A percentile compares a stretch with the other conserved stretches of the same genome.
phyloP scores from a whole-genome alignment of 495 filamentous ascomycete genomes.

The Echria macrotheca region DNA sequence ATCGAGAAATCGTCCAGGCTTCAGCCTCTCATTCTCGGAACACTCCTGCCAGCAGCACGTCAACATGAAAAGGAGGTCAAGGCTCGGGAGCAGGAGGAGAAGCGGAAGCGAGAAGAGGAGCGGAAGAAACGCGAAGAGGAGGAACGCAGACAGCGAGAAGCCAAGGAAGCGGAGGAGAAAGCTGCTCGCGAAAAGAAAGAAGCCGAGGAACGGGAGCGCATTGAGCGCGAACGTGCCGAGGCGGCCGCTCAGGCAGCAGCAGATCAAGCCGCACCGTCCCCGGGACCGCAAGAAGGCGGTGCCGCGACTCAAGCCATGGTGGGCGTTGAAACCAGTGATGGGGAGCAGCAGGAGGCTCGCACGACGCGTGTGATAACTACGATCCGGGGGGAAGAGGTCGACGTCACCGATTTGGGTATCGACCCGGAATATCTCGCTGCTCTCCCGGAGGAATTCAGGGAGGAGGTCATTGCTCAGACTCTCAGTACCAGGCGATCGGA shows the following conservation, averaged over 20 bases:
- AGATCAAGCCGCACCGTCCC: not conserved
- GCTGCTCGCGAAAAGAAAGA: conserved; percentile 49
- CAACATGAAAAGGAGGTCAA: conserved; percentile 64
- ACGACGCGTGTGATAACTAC: conserved; percentile 63
- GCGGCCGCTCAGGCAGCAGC: conserved; percentile 24
- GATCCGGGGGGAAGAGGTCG: conserved; percentile 76
- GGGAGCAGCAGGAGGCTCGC: conserved; percentile 24
- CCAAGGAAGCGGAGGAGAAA: conserved; percentile 57
- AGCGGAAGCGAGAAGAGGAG: conserved; percentile 65
- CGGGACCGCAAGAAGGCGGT: conserved; percentile 6
- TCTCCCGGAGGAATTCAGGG: conserved; percentile 86
- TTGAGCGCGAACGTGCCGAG: conserved; percentile 46
- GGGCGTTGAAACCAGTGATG: conserved; percentile 58
- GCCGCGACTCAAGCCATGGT: conserved; percentile 69
- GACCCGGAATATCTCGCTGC: conserved; percentile 91
- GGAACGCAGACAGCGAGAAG: conserved; percentile 49
- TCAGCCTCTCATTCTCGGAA: conserved; percentile 58
- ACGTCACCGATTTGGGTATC: conserved; percentile 91
- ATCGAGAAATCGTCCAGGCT: conserved; percentile 69
- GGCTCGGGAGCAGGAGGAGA: conserved; percentile 51
- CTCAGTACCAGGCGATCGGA: conserved; percentile 75
- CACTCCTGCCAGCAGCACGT: conserved; percentile 79
- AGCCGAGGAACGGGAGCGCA: conserved; percentile 51
- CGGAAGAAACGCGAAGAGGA: conserved; percentile 50
- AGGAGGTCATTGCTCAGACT: conserved; percentile 90